Base-by-base conservation (phyloP, 768 basidiomycete species). In the Terana coerulea region DNA sequence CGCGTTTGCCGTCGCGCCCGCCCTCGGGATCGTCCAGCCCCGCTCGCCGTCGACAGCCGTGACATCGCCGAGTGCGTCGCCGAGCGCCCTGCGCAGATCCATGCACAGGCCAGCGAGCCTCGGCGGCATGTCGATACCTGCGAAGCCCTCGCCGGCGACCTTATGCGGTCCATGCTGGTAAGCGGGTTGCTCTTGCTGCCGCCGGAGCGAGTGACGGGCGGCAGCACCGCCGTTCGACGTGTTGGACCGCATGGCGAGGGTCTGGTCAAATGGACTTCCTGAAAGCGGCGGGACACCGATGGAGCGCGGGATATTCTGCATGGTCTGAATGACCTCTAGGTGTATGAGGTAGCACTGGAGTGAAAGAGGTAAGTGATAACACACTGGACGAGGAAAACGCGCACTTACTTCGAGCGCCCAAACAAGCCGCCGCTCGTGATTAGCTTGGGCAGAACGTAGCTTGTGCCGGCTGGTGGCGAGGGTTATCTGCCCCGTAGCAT, bases 361-460 rank as follows among this genome's bases (percentile, higher is more conserved):
- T n/a, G 10, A 5, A 11, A 24, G 11, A n/a, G 9, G 5, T 40
- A 3, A 17, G 43, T 26, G 7, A 30, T 12, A 26, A 3, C 3
- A 29, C 8, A 17, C 10, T 8, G 17, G 14, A 1, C 8, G 19
- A 15, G 21, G 28, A 44, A 17, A 44, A 7, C 5, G 11, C 26
- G 5, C 6, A 37, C 67, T 34, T 47, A 90, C 89, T 72, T 98
- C 95, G 55, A 98, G 84, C 83, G 98, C 93, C 56, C 87, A 85
- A 95, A 71, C 26, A 98, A 72, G 14, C 89, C 88, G 63, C 93
- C 84, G 66, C 92, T 91, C n/a, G 91, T 95, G 71, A 98, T 98
- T 3, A 95, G 95, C 67, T 98, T 98, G 7, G 94, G 89, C 15
- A 98, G 73, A 51, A 97, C 88, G 69, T 98, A 95, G 67, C 95